Base-by-base conservation (phyloP, 75 land plant genomes). In the Adiantum capillusveneris region DNA sequence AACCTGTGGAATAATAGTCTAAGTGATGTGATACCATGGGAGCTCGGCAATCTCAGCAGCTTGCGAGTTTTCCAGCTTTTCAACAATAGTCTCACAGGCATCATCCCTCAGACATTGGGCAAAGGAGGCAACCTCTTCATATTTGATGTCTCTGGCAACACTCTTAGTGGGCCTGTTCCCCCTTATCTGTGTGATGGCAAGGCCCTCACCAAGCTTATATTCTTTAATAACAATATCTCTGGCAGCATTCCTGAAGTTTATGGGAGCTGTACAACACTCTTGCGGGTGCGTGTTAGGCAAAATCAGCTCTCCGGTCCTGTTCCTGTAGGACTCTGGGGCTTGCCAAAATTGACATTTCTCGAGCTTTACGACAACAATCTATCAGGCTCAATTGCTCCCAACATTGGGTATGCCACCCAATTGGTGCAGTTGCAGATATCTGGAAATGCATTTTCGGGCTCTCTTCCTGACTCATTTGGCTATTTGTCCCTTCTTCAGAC, bases 221-320 rank as follows among this genome's bases (percentile, higher is more conserved):
- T 86, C 59, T 78, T 89, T 19, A 51, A 78, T 31, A 93, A 93
- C 70, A 57, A 56, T 2, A 78, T 93, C 66, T 60, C 81, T 24
- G 98, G 98, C 9, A 58, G 51, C 2, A 69, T 94, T 22, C 98
- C 98, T 22, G 75, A 46, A 13, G 82, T 44, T 25, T 94, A 89
- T 53, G 88, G 77, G 1, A 68, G 54, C 16, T 94, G 96, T 60
- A 27, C 41, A 53, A 75, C 74, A 1, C 55, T 94, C 69, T 25
- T 18, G 0, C 74, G 90, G 0, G 72, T 94, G 27, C 41, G 88
- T 5, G 65, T 93, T 0, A 73, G 64, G 48, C 65, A 75, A 58
- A 93, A 93, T 68, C 58, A 53, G 29, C 68, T 93, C 37, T 54
- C 83, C 7, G 98, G 98, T 11, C 20, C 0, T 6, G 74, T 93